These are phyloP conservation scores for Marasmius fiardii DNA, from an alignment of 1,284 basidiomycete species.

Conservation along the genomic window DNA sequence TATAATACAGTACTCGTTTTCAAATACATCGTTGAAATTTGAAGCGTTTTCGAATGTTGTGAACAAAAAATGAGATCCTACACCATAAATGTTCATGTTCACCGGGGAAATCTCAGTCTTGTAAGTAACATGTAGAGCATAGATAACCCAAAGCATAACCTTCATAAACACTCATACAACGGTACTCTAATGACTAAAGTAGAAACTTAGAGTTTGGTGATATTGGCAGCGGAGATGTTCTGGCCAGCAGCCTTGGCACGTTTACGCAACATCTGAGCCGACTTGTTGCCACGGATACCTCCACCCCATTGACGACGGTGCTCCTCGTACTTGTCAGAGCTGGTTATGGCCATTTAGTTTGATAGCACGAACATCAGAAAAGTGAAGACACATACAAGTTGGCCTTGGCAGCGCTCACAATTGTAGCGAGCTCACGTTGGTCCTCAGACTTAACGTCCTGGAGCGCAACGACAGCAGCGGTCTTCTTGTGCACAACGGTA, in stretches of 20 bases:
- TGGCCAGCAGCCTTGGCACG: conserved; percentile 89
- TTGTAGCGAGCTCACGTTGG: conserved; percentile 87
- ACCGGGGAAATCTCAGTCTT: no score
- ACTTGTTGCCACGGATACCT: conserved; percentile 93
- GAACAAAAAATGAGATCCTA: no score
- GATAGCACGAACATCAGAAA: neutral
- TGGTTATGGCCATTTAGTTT: conserved; percentile 25
- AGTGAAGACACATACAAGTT: conserved; percentile 72
- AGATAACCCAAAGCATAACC: neutral
- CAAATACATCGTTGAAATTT: no score
- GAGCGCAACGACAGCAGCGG: conserved; percentile 85
- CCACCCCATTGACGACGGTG: conserved; percentile 93
- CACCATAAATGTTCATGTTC: no score
- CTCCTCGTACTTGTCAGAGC: conserved; percentile 95
- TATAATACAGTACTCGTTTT: no score
- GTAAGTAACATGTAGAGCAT: no score
- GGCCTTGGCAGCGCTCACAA: conserved; percentile 93
- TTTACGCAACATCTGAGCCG: conserved; percentile 89
- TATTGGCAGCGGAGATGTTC: conserved; percentile 47
- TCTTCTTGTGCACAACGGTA: conserved; percentile 98
- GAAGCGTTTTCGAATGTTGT: no score
- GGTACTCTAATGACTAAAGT: neutral
- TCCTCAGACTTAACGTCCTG: conserved; percentile 97
- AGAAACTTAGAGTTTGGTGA: conserved; percentile 56
- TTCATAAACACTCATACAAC: neutral